These are phyloP conservation scores for Magnaporthales sp. DNA, from an alignment of 2,329 filamentous ascomycete genomes.

Conservation along the genomic window DNA sequence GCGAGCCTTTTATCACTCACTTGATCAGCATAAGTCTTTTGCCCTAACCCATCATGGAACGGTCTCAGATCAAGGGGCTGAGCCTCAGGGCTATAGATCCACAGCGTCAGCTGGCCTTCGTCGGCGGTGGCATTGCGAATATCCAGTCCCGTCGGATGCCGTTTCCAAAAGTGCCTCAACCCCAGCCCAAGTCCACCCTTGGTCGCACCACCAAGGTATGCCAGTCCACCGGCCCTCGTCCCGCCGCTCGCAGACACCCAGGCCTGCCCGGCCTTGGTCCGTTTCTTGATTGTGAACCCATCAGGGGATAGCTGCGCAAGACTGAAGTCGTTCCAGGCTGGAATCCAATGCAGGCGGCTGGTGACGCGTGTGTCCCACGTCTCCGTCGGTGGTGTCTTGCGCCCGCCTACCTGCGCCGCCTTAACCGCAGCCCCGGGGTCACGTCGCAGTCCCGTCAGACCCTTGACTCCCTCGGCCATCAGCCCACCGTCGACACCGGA, in stretches of 20 bases:
- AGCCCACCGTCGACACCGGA: conserved; percentile 46
- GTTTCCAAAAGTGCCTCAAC: conserved; percentile 54
- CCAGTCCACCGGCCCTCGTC: conserved; percentile 44
- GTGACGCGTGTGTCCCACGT: conserved; percentile 39
- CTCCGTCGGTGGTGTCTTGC: conserved; percentile 29
- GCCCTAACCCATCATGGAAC: conserved; percentile 48
- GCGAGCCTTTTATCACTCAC: neutral
- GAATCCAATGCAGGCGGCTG: conserved; percentile 44
- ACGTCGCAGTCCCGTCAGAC: conserved; percentile 47
- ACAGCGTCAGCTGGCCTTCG: conserved; percentile 44
- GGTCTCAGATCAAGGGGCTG: conserved; percentile 46
- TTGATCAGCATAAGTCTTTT: conserved; percentile 47
- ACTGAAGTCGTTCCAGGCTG: conserved; percentile 48
- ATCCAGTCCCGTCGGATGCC: conserved; percentile 50
- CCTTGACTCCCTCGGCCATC: conserved; percentile 48
- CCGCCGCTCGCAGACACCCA: conserved; percentile 52
- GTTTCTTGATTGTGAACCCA: conserved; percentile 51
- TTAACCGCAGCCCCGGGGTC: conserved; percentile 42
- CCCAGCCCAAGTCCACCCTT: conserved; percentile 50
- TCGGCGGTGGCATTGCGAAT: conserved; percentile 41
- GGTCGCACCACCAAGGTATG: conserved; percentile 48
- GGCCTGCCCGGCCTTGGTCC: conserved; percentile 45
- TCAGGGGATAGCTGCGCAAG: conserved; percentile 50
- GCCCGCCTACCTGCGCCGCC: conserved; percentile 39
- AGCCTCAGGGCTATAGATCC: conserved; percentile 50